Evolutionary conservation across 495 filamentous ascomycete species (phyloP), one percentile per base, ranked within the genome.

Genomic region (Aspergillus nidulans): DNA sequence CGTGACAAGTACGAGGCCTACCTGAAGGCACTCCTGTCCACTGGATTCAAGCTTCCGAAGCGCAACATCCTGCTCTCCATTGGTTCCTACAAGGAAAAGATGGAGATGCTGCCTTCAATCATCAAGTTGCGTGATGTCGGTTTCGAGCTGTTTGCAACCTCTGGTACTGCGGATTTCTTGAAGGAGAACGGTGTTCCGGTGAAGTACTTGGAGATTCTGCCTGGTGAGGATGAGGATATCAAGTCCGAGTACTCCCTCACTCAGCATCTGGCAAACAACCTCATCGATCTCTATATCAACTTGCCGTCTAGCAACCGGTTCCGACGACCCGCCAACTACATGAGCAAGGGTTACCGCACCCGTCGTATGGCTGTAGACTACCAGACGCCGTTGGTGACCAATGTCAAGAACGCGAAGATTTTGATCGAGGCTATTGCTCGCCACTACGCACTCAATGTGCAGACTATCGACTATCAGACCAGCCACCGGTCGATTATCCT

Each of bases 321-420:
- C 79, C 81, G 94, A 55, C 85, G 94, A 52, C 94, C 94, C 21
- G 94, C 94, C 52, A 97, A 89, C 75, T 97, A 98, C 75, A 92
- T 98, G 87, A 96, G 91, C 69, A 92, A 89, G 72, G 94, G 94
- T 49, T 98, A 98, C 70, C 84, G 85, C 58, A 97, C 94, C 28
- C 82, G 94, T 66, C 86, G 94, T 61, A 96, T 98, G 94, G 94
- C 94, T 24, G 94, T 98, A 19, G 94, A 98, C 71, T 98, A 97
- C 72, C 92, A 97, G 70, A 95, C 92, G 38, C 94, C 94, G 36
- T 73, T 98, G 60, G 91, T 98, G 25, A 98, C 94, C 44, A 98
- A 98, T 64, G 94, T 98, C 63, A 98, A 98, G 81, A 98, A 97
- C 63, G 94, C 94, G 38, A 98, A 98, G 78, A 88, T 98, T 51